phyloP scores from a whole-genome alignment of 139 green algal species.

The Tetradesmus lagerheimii region DNA sequence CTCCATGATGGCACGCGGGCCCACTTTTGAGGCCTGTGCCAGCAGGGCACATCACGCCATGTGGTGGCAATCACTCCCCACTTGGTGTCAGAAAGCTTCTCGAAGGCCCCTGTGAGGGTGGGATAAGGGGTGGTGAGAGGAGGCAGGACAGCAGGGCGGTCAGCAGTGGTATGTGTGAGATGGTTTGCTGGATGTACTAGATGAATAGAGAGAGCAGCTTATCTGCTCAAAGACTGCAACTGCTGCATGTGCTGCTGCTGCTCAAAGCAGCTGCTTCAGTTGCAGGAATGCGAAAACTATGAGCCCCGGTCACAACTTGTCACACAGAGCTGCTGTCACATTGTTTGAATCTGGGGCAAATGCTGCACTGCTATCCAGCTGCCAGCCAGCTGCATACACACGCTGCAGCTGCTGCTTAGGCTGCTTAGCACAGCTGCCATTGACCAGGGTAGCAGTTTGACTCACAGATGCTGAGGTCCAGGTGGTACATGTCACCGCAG shows the following conservation, averaged over 20 bases:
- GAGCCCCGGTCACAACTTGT: too few species aligned
- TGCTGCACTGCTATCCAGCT: neutral
- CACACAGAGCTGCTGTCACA: too few species aligned
- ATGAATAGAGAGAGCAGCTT: too few species aligned
- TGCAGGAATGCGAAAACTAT: too few species aligned
- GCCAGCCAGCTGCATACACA: neutral
- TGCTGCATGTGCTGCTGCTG: too few species aligned
- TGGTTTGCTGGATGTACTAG: too few species aligned
- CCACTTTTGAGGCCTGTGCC: constrained; percentile 34
- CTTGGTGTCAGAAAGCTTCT: constrained; percentile 57
- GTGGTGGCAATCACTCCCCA: constrained; percentile 54
- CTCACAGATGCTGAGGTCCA: constrained; percentile 18
- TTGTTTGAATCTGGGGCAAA: too few species aligned
- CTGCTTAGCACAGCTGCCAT: neutral
- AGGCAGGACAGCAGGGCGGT: neutral
- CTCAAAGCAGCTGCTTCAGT: too few species aligned
- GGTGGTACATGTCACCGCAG: constrained; percentile 57
- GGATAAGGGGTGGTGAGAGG: neutral
- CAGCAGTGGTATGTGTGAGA: neutral
- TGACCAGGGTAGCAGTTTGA: neutral
- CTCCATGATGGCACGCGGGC: constrained; percentile 1
- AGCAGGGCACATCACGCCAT: constrained; percentile 51
- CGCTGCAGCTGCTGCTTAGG: neutral
- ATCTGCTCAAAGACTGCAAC: too few species aligned
- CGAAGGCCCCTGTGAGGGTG: constrained; percentile 22